A percentile compares a stretch with the other conserved stretches of the same genome.
These are phyloP conservation scores for Hansenula sp. DNA, from an alignment of 1,139 yeast genomes.

Conservation along the genomic window DNA sequence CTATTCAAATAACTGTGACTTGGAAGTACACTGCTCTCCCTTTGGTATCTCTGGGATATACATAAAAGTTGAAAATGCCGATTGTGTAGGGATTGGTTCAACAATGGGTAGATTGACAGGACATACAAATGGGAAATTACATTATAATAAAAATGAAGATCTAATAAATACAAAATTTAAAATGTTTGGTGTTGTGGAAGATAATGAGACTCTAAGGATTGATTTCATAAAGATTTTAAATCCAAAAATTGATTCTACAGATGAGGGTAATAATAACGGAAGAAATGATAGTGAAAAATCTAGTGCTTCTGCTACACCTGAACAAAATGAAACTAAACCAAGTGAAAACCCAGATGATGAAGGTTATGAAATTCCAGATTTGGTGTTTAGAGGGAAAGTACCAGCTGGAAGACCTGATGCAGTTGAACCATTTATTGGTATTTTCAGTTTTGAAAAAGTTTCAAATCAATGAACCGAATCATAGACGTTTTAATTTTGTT, in stretches of 20 bases:
- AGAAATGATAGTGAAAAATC: constrained; percentile 4
- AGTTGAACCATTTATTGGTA: constrained; percentile 53
- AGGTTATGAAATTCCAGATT: constrained; percentile 38
- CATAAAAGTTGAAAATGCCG: constrained; percentile 47
- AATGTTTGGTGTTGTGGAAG: constrained; percentile 48
- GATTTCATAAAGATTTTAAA: constrained; percentile 47
- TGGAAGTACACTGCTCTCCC: constrained; percentile 56
- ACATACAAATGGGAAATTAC: constrained; percentile 44
- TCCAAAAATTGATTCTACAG: constrained; percentile 7
- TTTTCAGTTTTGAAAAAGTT: constrained; percentile 43
- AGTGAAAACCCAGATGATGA: constrained; percentile 26
- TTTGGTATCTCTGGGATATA: constrained; percentile 55
- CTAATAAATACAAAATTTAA: constrained; percentile 46
- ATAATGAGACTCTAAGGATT: constrained; percentile 43
- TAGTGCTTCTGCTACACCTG: neutral
- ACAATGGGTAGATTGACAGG: constrained; percentile 58
- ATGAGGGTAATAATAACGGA: neutral
- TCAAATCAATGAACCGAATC: constrained; percentile 3
- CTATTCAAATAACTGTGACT: constrained; percentile 48
- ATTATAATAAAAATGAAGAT: constrained; percentile 47
- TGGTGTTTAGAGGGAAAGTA: constrained; percentile 47
- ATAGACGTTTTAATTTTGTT: neutral
- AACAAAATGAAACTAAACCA: constrained; percentile 7
- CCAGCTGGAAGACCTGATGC: constrained; percentile 52
- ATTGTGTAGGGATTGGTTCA: constrained; percentile 52